phyloP scores from a whole-genome alignment of 495 filamentous ascomycete species.

The Penicillium antarcticum region DNA sequence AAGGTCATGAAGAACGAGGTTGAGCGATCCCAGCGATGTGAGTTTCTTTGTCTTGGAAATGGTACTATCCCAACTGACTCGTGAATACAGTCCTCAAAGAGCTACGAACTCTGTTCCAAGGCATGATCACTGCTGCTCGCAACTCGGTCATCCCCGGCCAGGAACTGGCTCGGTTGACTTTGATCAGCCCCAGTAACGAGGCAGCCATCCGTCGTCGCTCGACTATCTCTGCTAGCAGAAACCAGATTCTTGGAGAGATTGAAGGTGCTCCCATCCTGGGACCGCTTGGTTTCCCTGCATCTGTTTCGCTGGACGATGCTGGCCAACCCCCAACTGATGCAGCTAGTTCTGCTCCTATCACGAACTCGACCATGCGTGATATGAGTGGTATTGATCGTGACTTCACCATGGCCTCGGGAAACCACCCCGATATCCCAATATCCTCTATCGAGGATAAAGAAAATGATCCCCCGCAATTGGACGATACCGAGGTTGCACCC shows the following conservation, averaged over 20 bases:
- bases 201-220: conserved; percentile 55
- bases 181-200: conserved; percentile 61
- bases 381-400: conserved; percentile 44
- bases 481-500: conserved; percentile 12
- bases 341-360: conserved; percentile 7
- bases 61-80: background rate
- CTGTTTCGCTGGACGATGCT: background rate
- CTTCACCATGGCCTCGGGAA: conserved; percentile 47
- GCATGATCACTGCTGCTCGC: conserved; percentile 58
- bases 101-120: conserved; percentile 67
- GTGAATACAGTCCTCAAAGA: conserved; percentile 60
- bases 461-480: conserved; percentile 30
- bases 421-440: conserved; percentile 17
- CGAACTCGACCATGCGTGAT: conserved; percentile 22
- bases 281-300: conserved; percentile 45
- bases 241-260: conserved; percentile 47
- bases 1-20: conserved; percentile 60
- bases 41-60: conserved; percentile 26
- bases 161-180: conserved; percentile 78
- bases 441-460: conserved; percentile 39
- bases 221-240: conserved; percentile 40
- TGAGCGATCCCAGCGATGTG: conserved; percentile 67
- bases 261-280: conserved; percentile 50
- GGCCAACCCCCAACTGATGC: conserved; percentile 1
- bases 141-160: conserved; percentile 62